Evolutionary conservation across 192 early-diverging fungal genomes (phyloP).

Genomic region (Entomortierella beljakovae): DNA sequence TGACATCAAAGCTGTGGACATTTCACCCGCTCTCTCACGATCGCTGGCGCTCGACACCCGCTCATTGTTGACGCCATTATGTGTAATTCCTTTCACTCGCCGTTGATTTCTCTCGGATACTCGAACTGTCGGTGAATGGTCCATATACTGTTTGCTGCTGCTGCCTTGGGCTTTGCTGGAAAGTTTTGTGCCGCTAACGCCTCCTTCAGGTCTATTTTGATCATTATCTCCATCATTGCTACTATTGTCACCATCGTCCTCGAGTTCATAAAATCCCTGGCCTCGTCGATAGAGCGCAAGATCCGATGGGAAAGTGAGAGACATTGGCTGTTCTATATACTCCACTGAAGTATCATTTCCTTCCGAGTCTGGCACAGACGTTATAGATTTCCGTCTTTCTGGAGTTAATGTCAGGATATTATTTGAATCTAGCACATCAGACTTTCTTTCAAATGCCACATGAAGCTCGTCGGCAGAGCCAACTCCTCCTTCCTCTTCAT

Average conservation of each 20-base stretch:
- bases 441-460: conserved; percentile 24
- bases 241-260: conserved; percentile 24
- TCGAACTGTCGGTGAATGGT: conserved; percentile 3
- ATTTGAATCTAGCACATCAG: neutral
- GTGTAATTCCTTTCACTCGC: neutral
- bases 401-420: neutral
- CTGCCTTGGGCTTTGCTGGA: neutral
- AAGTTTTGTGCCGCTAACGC: too few relatives aligned
- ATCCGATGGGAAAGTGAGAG: conserved; percentile 45
- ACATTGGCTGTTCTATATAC: conserved; percentile 6
- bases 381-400: neutral
- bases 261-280: neutral
- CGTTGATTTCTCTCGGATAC: neutral
- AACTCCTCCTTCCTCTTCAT: neutral
- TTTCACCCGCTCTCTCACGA: neutral
- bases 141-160: neutral
- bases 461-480: conserved; percentile 25
- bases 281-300: conserved; percentile 27
- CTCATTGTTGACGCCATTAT: neutral
- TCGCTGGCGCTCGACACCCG: neutral
- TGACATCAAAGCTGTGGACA: neutral
- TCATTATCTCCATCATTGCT: too few relatives aligned
- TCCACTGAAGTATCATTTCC: neutral
- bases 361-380: neutral
- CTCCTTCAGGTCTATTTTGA: too few relatives aligned